Base-by-base conservation (phyloP, 192 early-diverging fungal genomes). In the Ambispora gerdemannii region DNA sequence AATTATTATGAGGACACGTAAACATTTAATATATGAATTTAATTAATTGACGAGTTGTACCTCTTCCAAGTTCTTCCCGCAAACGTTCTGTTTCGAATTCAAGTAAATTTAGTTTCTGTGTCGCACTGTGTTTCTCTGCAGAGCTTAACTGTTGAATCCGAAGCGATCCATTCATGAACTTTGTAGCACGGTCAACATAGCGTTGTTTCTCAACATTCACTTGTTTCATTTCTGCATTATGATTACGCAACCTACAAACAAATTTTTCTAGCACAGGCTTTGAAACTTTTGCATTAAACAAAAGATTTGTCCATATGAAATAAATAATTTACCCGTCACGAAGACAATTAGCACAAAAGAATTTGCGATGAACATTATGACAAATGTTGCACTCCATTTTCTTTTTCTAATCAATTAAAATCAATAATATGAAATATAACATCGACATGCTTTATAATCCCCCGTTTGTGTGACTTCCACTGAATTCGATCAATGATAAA, bases 351-450 rank as follows among this genome's bases (percentile, higher is more conserved):
- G 36, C 27, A 20, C 68, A 70, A 8, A 24, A 61, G 49, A 70
- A 70, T 59, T 70, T 59, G 13, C 25, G 25, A 32, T 70, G 35
- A 31, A 31, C 53, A 31, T 60, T 70, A 31, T 70, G 68, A 60
- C 68, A 70, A 50, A 60, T 59, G 35, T 70, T 20, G 50, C 68
- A 70, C 36, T 70, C 68, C 68, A 70, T 70, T 53, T 50, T 65
- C n/a, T n/a, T n/a, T n/a, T n/a, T n/a, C n/a, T n/a, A n/a, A n/a
- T n/a, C n/a, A n/a, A n/a, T n/a, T n/a, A n/a, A n/a, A n/a, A n/a
- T n/a, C n/a, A n/a, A n/a, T n/a, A n/a, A n/a, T n/a, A n/a, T n/a
- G n/a, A n/a, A n/a, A n/a, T n/a, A n/a, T n/a, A n/a, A n/a, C n/a
- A n/a, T n/a, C n/a, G n/a, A n/a, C n/a, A n/a, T n/a, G n/a, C n/a